Evolutionary conservation across 2,329 filamentous ascomycete genomes (phyloP), one percentile per base, ranked within the genome.

Genomic region (Ophiostoma piceae): DNA sequence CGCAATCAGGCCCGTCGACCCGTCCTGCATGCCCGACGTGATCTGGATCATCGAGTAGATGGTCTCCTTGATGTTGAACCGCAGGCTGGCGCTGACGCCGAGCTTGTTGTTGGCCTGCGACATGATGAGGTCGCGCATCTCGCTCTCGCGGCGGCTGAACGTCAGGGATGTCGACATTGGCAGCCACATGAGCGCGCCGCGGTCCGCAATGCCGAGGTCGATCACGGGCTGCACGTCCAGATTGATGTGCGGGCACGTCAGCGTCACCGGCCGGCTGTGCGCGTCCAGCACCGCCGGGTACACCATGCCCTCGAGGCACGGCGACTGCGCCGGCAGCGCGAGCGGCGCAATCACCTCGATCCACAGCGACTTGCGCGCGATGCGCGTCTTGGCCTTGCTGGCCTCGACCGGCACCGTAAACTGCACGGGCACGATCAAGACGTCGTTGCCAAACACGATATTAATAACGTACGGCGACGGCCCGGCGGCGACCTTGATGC

Each of bases 221-320:
- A 84, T 72, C 35, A 82, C 78, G 0, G 83, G 81, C 1, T 84
- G 77, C 2, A 70, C 76, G 70, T 83, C 79, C n/a, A 85, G 77
- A 70, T 81, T 82, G 22, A 84, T 39, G 69, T 82, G 78, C 0
- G 80, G 77, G 16, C 78, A 75, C 71, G 81, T 83, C 32, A 82
- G 71, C 0, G 78, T 74, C 2, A 76, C 75, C 0, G 82, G 83
- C 1, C 78, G 57, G 1, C 74, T 71, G 3, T 26, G n/a, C 8
- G n/a, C 66, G 14, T 73, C 72, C 2, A 82, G 73, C 2, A 70
- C 70, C 0, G 76, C 74, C 0, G 82, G 82, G 65, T 78, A 81
- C 8, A 83, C 72, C 68, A 79, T 81, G 60, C 71, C 75, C 11
- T 77, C 71, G 5, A 79, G 73, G 5, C 68, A 16, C 0, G 72